These are phyloP conservation scores for Eragrostis nindensis DNA, from an alignment of 176 grass and related monocot genomes.

Conservation along the genomic window DNA sequence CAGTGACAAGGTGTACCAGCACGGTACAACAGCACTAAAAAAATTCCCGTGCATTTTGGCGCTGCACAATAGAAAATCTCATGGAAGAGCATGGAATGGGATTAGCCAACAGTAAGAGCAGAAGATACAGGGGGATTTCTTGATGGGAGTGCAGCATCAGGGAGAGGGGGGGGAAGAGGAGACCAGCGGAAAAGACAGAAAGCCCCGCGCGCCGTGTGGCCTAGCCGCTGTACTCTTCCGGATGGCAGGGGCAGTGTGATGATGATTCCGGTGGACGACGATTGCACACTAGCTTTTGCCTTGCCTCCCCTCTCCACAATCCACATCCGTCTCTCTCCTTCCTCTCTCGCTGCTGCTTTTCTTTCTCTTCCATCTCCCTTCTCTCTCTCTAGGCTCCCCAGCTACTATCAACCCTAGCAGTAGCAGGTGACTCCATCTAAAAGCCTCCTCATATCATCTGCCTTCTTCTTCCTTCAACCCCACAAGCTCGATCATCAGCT, in stretches of 20 bases:
- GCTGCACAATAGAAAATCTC: neutral
- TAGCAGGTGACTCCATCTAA: no score
- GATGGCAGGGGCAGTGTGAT: neutral
- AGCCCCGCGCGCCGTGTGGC: constrained; percentile 56
- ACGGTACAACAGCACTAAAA: neutral
- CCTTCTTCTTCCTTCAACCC: constrained; percentile 21
- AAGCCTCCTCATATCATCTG: neutral
- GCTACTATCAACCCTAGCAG: constrained; percentile 48
- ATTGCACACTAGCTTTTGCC: no score
- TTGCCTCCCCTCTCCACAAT: constrained; percentile 38
- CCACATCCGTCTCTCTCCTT: constrained; percentile 6
- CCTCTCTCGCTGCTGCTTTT: neutral
- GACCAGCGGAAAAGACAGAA: constrained; percentile 75
- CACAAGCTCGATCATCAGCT: constrained; percentile 5
- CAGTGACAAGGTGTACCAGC: neutral
- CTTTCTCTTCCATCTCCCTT: constrained; percentile 22
- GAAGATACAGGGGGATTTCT: constrained; percentile 63
- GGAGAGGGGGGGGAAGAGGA: neutral
- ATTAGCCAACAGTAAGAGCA: constrained; percentile 39
- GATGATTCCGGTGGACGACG: no score
- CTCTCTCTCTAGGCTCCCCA: constrained; percentile 33
- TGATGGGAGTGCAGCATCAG: constrained; percentile 41
- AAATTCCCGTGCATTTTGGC: neutral
- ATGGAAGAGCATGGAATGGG: constrained; percentile 31
- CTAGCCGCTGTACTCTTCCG: constrained; percentile 15